Evolutionary conservation across 2,329 filamentous ascomycete genomes (phyloP).

Genomic region (Fusarium staphyleae): DNA sequence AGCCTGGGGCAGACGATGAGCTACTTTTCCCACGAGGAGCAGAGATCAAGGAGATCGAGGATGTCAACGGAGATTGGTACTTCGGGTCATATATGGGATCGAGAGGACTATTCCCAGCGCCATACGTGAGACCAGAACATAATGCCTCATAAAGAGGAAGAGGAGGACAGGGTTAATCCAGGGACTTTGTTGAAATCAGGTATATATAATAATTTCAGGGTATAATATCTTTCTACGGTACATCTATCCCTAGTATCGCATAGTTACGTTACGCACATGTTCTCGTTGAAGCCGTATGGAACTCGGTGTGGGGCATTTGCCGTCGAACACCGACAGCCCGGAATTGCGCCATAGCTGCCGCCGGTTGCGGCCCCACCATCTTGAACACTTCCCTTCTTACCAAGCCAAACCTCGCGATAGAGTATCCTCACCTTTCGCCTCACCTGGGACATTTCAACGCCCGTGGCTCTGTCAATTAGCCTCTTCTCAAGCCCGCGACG

Average conservation of each 20-base stretch:
- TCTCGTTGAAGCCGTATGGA: slow-evolving; percentile 20
- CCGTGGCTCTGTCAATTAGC: slow-evolving; percentile 24
- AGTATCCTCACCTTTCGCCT: slow-evolving; percentile 13
- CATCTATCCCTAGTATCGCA: not conserved
- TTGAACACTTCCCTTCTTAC: slow-evolving; percentile 21
- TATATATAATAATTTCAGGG: not conserved
- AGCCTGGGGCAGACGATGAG: slow-evolving; percentile 71
- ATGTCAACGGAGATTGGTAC: slow-evolving; percentile 91
- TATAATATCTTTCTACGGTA: not conserved
- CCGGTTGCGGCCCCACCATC: slow-evolving; percentile 42
- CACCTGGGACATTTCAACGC: slow-evolving; percentile 6
- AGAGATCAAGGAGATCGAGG: slow-evolving; percentile 82
- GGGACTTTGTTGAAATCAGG: not conserved
- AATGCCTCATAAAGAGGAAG: slow-evolving; percentile 18
- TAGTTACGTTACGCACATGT: not conserved
- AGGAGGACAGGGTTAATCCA: not conserved
- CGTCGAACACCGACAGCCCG: slow-evolving; percentile 35
- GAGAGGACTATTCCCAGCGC: slow-evolving; percentile 80
- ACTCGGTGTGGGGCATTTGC: slow-evolving; percentile 34
- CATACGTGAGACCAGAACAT: slow-evolving; percentile 68
- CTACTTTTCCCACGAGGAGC: slow-evolving; percentile 83
- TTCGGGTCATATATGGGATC: slow-evolving; percentile 84
- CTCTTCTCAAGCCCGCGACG: slow-evolving; percentile 6
- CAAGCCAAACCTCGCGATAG: slow-evolving; percentile 19
- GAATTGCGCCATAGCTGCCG: slow-evolving; percentile 41